Percentiles rank a stretch among this genome's conserved stretches.
phyloP scores from a whole-genome alignment of 345 rosid species.

The Kandelia obovata region DNA sequence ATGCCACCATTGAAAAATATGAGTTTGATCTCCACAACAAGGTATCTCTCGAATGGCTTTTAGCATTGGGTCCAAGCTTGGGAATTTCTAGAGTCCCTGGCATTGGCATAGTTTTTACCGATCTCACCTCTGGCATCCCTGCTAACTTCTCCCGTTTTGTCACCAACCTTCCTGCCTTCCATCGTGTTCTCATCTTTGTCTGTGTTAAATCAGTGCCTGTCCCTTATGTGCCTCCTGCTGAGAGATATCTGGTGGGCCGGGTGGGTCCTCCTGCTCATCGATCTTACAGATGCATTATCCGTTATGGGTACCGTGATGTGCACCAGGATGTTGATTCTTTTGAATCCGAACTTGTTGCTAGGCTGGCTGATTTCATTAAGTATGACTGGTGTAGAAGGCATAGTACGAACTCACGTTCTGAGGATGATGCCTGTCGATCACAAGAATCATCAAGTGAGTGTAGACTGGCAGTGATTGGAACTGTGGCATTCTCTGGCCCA shows the following conservation, averaged over 20 bases:
- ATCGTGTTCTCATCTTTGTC: slow-evolving; percentile 80
- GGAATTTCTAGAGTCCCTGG: slow-evolving; percentile 95
- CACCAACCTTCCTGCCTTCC: slow-evolving; percentile 98
- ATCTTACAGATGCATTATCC: slow-evolving; percentile 84
- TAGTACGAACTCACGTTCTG: slow-evolving; percentile 1
- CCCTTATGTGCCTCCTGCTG: slow-evolving; percentile 80
- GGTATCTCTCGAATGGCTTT: slow-evolving; percentile 95
- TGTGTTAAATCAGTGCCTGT: slow-evolving; percentile 95
- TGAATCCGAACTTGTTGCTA: slow-evolving; percentile 65
- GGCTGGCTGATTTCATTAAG: slow-evolving; percentile 67
- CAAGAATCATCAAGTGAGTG: slow-evolving; percentile 60
- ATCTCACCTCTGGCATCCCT: slow-evolving; percentile 90
- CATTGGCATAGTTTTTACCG: slow-evolving; percentile 88
- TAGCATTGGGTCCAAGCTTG: slow-evolving; percentile 85
- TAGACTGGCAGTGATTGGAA: slow-evolving; percentile 75
- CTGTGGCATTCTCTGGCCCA: slow-evolving; percentile 30
- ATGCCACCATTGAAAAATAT: slow-evolving; percentile 82
- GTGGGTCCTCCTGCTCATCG: slow-evolving; percentile 85
- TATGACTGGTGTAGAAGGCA: slow-evolving; percentile 57
- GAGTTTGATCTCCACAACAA: slow-evolving; percentile 95
- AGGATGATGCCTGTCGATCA: slow-evolving; percentile 25
- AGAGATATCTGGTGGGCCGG: slow-evolving; percentile 91
- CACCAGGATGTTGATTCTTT: slow-evolving; percentile 91
- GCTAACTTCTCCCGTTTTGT: slow-evolving; percentile 98
- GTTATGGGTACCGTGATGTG: slow-evolving; percentile 93